Evolutionary conservation across 306 rosid genomes (phyloP).

Genomic region (Quercus bicolor): DNA sequence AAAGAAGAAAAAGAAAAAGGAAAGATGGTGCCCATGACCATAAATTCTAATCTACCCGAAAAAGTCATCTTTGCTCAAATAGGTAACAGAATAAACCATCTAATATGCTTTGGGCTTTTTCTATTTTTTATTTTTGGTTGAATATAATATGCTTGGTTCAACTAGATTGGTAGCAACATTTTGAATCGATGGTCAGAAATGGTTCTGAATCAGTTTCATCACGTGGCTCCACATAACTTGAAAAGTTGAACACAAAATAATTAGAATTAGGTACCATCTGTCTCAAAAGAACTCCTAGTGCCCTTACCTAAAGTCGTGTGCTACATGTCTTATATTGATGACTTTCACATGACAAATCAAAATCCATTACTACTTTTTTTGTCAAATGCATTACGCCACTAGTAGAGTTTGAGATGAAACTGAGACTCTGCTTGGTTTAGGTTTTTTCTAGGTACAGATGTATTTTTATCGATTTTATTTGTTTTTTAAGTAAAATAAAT

Average conservation of each 20-base stretch:
- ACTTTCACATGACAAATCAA: slow-evolving; percentile 13
- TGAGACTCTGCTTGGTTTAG: neutral
- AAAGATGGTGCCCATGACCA: no score
- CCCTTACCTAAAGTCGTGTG: neutral
- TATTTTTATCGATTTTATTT: no score
- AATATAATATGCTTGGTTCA: neutral
- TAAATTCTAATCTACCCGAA: neutral
- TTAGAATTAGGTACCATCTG: slow-evolving; percentile 4
- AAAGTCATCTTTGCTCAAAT: neutral
- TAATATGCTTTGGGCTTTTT: neutral
- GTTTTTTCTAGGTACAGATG: no score
- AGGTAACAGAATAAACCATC: neutral
- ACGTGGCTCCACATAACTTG: neutral
- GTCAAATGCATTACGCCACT: slow-evolving; percentile 13
- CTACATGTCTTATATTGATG: neutral
- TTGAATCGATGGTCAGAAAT: neutral
- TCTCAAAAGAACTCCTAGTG: neutral
- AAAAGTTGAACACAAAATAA: neutral
- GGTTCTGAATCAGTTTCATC: neutral
- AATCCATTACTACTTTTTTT: neutral
- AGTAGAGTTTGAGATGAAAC: slow-evolving; percentile 13
- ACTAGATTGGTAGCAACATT: neutral
- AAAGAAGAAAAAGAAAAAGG: no score
- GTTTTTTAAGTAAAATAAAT: no score
- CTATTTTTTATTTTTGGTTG: no score